Percentiles rank a stretch among this genome's conserved stretches.
These are phyloP conservation scores for Candida sojae DNA, from an alignment of 1,139 yeast species.

Conservation along the genomic window DNA sequence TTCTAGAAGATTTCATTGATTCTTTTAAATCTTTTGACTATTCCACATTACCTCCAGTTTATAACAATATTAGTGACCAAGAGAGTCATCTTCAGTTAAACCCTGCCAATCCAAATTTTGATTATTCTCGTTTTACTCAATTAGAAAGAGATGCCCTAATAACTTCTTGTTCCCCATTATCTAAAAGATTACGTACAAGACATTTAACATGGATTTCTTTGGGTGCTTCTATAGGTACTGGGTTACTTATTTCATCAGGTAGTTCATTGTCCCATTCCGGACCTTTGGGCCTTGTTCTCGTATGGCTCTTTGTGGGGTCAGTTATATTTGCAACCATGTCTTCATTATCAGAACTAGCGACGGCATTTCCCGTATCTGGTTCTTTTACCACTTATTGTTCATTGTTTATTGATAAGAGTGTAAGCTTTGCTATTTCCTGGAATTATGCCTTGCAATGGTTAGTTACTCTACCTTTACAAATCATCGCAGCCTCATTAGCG, in stretches of 20 bases:
- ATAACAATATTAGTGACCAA: slow-evolving; percentile 3
- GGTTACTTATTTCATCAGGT: slow-evolving; percentile 41
- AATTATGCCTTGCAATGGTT: slow-evolving; percentile 44
- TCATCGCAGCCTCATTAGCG: slow-evolving; percentile 41
- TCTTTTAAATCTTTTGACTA: slow-evolving; percentile 34
- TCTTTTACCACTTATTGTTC: slow-evolving; percentile 42
- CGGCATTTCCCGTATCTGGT: slow-evolving; percentile 42
- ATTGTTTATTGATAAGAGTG: slow-evolving; percentile 35
- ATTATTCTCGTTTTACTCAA: slow-evolving; percentile 27
- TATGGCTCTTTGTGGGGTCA: slow-evolving; percentile 33
- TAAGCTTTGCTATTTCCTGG: slow-evolving; percentile 46
- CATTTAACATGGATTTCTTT: slow-evolving; percentile 45
- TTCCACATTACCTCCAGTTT: slow-evolving; percentile 19
- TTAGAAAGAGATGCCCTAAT: slow-evolving; percentile 35
- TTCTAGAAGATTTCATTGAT: slow-evolving; percentile 28
- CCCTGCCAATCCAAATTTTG: slow-evolving; percentile 30
- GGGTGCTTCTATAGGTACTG: slow-evolving; percentile 46
- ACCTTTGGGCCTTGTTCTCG: slow-evolving; percentile 36
- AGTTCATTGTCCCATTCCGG: slow-evolving; percentile 35
- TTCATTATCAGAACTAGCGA: slow-evolving; percentile 39
- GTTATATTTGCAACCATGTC: slow-evolving; percentile 37
- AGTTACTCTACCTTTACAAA: slow-evolving; percentile 38
- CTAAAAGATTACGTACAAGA: slow-evolving; percentile 37
- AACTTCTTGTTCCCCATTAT: slow-evolving; percentile 32
- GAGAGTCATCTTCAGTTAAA: slow-evolving; percentile 8